Conservation (phyloP, 148 eudicot species). For the Mesembryanthemum crystallinum region DNA sequence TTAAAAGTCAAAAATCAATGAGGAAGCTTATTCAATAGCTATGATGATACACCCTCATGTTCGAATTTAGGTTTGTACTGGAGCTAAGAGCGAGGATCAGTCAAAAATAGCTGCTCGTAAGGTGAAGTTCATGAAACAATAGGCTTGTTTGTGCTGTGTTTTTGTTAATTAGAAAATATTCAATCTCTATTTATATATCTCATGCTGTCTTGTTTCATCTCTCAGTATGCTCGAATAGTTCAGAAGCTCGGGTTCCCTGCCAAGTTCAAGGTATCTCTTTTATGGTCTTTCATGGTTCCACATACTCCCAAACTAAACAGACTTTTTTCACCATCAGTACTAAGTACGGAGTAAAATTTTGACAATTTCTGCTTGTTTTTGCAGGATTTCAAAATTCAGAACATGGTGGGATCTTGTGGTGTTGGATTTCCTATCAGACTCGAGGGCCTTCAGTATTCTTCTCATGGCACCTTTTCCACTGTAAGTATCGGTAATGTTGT, state of each 20-base stretch:
- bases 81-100: constrained; percentile 78
- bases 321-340: not conserved
- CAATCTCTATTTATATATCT: too few species aligned
- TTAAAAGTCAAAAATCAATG: too few species aligned
- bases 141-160: not conserved
- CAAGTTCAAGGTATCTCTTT: constrained; percentile 54
- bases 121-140: constrained; percentile 31
- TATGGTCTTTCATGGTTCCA: not conserved
- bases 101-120: constrained; percentile 73
- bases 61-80: constrained; percentile 61
- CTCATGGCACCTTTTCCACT: constrained; percentile 67
- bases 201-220: constrained; percentile 5
- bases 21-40: not conserved
- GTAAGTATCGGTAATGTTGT: constrained; percentile 42
- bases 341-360: not conserved
- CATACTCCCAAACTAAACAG: too few species aligned
- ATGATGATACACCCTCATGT: not conserved
- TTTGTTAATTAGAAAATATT: not conserved
- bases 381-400: constrained; percentile 80
- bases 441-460: constrained; percentile 61
- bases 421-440: constrained; percentile 80
- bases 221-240: constrained; percentile 71
- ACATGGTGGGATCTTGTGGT: constrained; percentile 73
- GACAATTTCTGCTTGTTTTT: not conserved
- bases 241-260: constrained; percentile 82